Percentiles rank a stretch among this genome's conserved stretches.
These are phyloP conservation scores for Phallus indusiatus DNA, from an alignment of 768 basidiomycete genomes.

Conservation along the genomic window DNA sequence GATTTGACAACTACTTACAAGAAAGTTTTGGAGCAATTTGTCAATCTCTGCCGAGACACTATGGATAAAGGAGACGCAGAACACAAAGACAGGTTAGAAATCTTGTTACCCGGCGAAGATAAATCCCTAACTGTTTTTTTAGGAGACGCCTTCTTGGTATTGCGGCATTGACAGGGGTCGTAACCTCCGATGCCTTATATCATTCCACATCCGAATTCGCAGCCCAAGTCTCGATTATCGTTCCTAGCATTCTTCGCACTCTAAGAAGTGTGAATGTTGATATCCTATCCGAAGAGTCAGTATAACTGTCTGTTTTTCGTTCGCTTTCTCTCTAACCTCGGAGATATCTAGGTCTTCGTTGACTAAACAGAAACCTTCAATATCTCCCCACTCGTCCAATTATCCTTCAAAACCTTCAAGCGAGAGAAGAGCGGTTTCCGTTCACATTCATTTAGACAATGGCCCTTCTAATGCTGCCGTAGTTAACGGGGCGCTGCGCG, in stretches of 20 bases:
- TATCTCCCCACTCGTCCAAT: constrained; percentile 66
- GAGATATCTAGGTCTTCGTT: constrained; percentile 38
- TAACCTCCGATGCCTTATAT: constrained; percentile 80
- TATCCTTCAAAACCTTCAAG: constrained; percentile 72
- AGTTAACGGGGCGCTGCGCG: constrained; percentile 60
- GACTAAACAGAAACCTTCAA: constrained; percentile 55
- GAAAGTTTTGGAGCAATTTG: constrained; percentile 54
- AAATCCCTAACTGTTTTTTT: constrained; percentile 1
- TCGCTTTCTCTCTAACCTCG: constrained; percentile 6
- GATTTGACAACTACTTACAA: constrained; percentile 62
- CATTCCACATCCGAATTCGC: constrained; percentile 63
- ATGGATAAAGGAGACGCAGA: constrained; percentile 52
- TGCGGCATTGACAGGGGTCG: constrained; percentile 68
- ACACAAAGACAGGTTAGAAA: constrained; percentile 56
- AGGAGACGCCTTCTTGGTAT: constrained; percentile 83
- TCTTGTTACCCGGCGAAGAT: background rate
- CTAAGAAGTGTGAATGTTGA: constrained; percentile 53
- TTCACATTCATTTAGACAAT: constrained; percentile 82
- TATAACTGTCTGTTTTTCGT: constrained; percentile 6
- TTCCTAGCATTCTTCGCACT: constrained; percentile 61
- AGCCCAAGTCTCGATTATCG: constrained; percentile 58
- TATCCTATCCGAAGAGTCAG: constrained; percentile 62
- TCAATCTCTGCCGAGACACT: constrained; percentile 44
- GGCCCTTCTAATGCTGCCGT: constrained; percentile 73
- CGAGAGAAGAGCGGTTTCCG: constrained; percentile 80